Percentiles rank a stretch among this genome's conserved stretches.
Conservation (phyloP, 106 monocot genomes). For the Allium fistulosum region DNA sequence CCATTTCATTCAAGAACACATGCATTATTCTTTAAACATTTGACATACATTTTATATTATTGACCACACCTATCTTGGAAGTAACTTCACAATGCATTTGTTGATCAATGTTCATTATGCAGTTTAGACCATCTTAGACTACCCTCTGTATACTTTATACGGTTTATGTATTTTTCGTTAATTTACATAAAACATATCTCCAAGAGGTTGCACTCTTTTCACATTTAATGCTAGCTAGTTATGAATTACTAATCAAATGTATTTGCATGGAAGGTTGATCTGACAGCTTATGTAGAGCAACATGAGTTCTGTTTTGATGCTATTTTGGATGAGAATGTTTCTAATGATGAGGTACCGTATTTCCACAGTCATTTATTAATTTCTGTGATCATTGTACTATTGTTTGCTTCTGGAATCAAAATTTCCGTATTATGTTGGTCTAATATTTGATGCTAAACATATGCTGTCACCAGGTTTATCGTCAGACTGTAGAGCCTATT, state of each 20-base stretch:
- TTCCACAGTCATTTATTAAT: neutral
- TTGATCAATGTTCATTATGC: no score
- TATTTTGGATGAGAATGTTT: slow-evolving; percentile 72
- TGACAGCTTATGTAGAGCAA: slow-evolving; percentile 97
- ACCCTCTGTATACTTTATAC: no score
- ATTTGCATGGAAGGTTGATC: slow-evolving; percentile 59
- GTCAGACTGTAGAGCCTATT: slow-evolving; percentile 80
- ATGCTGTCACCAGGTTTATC: slow-evolving; percentile 61
- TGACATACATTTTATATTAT: no score
- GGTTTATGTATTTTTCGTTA: no score
- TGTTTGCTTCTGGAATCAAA: neutral
- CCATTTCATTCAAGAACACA: no score
- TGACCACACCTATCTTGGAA: no score
- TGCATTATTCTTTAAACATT: no score
- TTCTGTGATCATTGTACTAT: neutral
- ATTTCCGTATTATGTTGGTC: slow-evolving; percentile 25
- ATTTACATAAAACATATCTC: no score
- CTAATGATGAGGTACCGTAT: slow-evolving; percentile 83
- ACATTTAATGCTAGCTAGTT: neutral
- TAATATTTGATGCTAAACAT: neutral
- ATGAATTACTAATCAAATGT: neutral
- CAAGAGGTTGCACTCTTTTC: neutral
- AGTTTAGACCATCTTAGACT: no score
- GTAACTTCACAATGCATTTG: no score
- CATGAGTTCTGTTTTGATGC: slow-evolving; percentile 97